Conservation (phyloP, 2,329 filamentous ascomycete species). For the Xylaria multiplex region DNA sequence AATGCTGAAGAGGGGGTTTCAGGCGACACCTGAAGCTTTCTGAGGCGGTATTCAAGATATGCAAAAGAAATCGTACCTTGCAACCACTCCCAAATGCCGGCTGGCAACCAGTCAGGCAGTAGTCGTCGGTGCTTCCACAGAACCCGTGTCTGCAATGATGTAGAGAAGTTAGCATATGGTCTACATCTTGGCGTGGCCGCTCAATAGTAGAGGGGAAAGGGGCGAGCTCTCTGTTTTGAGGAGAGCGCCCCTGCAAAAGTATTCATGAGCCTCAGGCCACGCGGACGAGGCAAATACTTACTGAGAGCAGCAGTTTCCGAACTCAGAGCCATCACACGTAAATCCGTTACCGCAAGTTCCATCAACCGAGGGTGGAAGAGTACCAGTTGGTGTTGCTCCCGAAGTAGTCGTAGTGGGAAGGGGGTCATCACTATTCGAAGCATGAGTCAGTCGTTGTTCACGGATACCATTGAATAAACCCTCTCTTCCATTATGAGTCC, state of each 20-base stretch:
- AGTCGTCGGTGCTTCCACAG: slow-evolving; percentile 54
- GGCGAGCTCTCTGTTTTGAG: background rate
- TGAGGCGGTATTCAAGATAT: background rate
- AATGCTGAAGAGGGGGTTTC: background rate
- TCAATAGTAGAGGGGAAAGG: background rate
- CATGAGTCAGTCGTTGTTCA: slow-evolving; percentile 7
- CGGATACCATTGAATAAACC: background rate
- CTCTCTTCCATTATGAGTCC: background rate
- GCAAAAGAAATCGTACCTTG: slow-evolving; percentile 39
- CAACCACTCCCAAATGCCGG: slow-evolving; percentile 48
- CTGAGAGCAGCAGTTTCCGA: slow-evolving; percentile 48
- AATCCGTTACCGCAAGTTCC: slow-evolving; percentile 44
- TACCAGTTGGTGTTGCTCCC: slow-evolving; percentile 38
- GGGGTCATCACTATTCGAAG: slow-evolving; percentile 34
- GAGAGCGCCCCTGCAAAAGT: slow-evolving; percentile 1
- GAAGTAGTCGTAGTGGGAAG: slow-evolving; percentile 36
- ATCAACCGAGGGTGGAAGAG: slow-evolving; percentile 42
- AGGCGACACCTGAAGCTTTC: background rate
- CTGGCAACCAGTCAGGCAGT: slow-evolving; percentile 55
- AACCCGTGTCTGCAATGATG: slow-evolving; percentile 46
- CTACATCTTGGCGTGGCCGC: slow-evolving; percentile 5
- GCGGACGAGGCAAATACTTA: slow-evolving; percentile 36
- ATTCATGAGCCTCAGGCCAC: background rate
- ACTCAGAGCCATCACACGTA: slow-evolving; percentile 47
- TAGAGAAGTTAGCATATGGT: slow-evolving; percentile 7